A percentile compares a stretch with the other conserved stretches of the same genome.
phyloP scores from a whole-genome alignment of 2,329 filamentous ascomycete genomes.

The Nemania sp. region DNA sequence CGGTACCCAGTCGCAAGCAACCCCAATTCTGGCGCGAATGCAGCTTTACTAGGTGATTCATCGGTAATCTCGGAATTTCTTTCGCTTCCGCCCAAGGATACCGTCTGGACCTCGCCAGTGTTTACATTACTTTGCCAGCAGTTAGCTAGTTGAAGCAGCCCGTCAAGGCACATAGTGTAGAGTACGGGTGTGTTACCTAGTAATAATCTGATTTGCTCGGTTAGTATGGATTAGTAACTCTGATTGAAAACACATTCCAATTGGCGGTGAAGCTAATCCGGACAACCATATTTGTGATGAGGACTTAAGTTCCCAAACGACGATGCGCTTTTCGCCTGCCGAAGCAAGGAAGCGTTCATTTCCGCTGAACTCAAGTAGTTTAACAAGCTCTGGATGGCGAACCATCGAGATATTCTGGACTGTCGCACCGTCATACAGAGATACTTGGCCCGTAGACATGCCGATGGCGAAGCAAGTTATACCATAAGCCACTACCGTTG shows the following conservation, averaged over 20 bases:
- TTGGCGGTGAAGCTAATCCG: conserved; percentile 26
- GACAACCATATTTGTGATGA: conserved; percentile 31
- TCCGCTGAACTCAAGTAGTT: conserved; percentile 45
- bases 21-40: conserved; percentile 32
- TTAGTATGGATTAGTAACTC: conserved; percentile 22
- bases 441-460: conserved; percentile 48
- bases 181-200: conserved; percentile 27
- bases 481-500: conserved; percentile 46
- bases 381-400: conserved; percentile 46
- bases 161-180: conserved; percentile 15
- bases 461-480: conserved; percentile 49
- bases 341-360: conserved; percentile 40
- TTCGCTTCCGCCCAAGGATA: conserved; percentile 20
- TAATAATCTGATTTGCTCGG: conserved; percentile 27
- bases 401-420: conserved; percentile 41
- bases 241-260: conserved; percentile 31
- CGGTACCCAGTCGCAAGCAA: conserved; percentile 46
- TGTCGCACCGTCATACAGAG: conserved; percentile 46
- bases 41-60: conserved; percentile 29
- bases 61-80: conserved; percentile 29
- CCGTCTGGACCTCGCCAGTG: conserved; percentile 32
- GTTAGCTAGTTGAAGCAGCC: conserved; percentile 25
- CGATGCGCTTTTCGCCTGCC: conserved; percentile 30
- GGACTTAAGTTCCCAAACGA: conserved; percentile 31
- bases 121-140: conserved; percentile 30